phyloP scores from a whole-genome alignment of 1,284 basidiomycete genomes.

The Trichosporon sp. region DNA sequence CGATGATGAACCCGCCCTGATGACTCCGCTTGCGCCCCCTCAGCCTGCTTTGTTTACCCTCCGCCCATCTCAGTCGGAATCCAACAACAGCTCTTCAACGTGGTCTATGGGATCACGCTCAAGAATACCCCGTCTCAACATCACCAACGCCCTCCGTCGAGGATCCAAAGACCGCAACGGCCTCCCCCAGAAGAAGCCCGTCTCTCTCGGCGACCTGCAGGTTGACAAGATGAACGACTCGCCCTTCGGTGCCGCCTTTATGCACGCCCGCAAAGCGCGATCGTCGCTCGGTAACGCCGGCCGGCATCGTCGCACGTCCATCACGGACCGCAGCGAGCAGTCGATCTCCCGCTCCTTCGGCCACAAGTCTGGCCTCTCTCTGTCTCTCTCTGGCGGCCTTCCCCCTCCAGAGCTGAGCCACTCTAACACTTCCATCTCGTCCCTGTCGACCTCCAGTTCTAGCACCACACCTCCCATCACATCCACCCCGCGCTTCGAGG shows the following conservation, averaged over 20 bases:
- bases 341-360: constrained; percentile 47
- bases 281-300: constrained; percentile 12
- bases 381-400: constrained; percentile 29
- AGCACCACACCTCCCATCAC: constrained; percentile 32
- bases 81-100: constrained; percentile 20
- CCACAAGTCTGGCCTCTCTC: constrained; percentile 46
- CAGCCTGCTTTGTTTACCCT: constrained; percentile 35
- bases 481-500: constrained; percentile 43
- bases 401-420: constrained; percentile 34
- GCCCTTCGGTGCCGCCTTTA: constrained; percentile 33
- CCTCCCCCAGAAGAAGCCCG: constrained; percentile 36
- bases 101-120: constrained; percentile 16
- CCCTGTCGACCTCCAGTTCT: constrained; percentile 30
- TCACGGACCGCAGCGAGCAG: constrained; percentile 12
- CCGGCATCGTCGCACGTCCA: constrained; percentile 5
- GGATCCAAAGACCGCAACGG: constrained; percentile 12
- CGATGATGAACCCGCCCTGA: constrained; percentile 7
- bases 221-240: constrained; percentile 32
- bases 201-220: constrained; percentile 41
- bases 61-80: constrained; percentile 36
- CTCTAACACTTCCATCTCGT: constrained; percentile 45
- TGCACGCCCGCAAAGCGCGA: constrained; percentile 17
- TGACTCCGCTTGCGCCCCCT: constrained; percentile 8
- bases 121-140: constrained; percentile 26
- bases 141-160: constrained; percentile 29